Base-by-base conservation (phyloP, 1,139 yeast species). In the Magnusiomyces tetraspermus region DNA sequence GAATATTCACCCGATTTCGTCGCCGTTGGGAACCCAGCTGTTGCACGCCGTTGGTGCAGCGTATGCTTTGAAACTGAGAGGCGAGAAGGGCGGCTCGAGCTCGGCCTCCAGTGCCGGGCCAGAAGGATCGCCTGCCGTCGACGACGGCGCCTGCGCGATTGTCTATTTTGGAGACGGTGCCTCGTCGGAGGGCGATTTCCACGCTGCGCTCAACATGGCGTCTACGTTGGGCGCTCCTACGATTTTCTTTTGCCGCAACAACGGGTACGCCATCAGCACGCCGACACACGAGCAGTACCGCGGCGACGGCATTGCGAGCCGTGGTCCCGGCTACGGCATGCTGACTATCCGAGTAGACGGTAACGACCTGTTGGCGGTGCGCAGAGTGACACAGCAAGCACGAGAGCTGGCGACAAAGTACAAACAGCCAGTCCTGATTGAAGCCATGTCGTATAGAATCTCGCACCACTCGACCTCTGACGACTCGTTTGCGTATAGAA, bases 31-130 rank as follows among this genome's bases (percentile, higher is more conserved):
- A 6, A 67, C 71, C 1, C 71, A 68, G 57, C 57, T 68, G 37
- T 71, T 71, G 1, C 71, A 68, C 52, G 71, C 71, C 2, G 67
- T 70, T 3, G 71, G 71, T 5, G 71, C 71, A 3, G 71, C 71
- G 17, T 68, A 68, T 44, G 69, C 70, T 1, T 55, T 68, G 48
- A 68, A 68, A 58, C 57, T 68, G 28, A 55, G 54, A 10, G 67
- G 66, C 6, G 24, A 22, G 8, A 46, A 46, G 40, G 36, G 49
- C 26, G 49, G 49, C 2, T 24, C 11, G n/a, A 19, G 19, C 19
- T 15, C 38, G 11, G 21, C 10, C 13, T 17, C 21, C 13, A n/a
- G n/a, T n/a, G n/a, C n/a, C n/a, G 40, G 17, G 26, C 57, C 58
- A 15, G 61, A 60, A 21, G 33, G 11, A 6, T 11, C 33, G 11